Base-by-base conservation (phyloP, 2,329 filamentous ascomycete species). In the Parastagonospora avenae region DNA sequence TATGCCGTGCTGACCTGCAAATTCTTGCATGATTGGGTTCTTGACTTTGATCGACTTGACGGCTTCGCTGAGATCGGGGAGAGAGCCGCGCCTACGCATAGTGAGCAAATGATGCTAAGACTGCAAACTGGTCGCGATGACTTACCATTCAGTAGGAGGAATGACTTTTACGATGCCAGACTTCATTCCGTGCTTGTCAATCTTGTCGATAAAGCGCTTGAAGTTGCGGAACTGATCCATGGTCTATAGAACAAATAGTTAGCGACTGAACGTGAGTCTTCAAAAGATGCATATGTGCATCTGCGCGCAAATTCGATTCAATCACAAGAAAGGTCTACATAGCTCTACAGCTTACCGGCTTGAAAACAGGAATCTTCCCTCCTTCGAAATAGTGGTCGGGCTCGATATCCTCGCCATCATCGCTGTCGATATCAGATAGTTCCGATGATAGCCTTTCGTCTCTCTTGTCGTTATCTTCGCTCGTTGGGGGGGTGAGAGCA, bases 11-110 rank as follows among this genome's bases (percentile, higher is more conserved):
- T 90, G 91, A 36, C 94, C 94, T 81, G 95, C 93, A 66, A 99
- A 99, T 67, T 99, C 94, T 74, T 99, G 94, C 70, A 92, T 96
- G 72, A 99, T 97, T 3, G 94, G 94, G 60, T 99, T 95, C 75
- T 93, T 93, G 67, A 99, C 92, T 69, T 87, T 88, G 73, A 99
- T 90, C 55, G 89, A 87, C 76, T 97, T 97, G 59, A 99, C 84
- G 43, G 91, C 82, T 65, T 97, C 89, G 68, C 94, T 87, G 55
- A 97, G 84, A 32, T 84, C 80, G 12, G 90, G 90, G 32, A 94
- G 86, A 24, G 85, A 81, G 58, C 92, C 85, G 65, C 79, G 77
- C 85, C 85, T 87, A 48, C 37, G 14, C 29, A 27, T 43, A 9
- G 38, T 69, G 7, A 64, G 58, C 49, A 28, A 44, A 10, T 55